Evolutionary conservation across 768 basidiomycete species (phyloP).

Genomic region (Suillus spraguei): DNA sequence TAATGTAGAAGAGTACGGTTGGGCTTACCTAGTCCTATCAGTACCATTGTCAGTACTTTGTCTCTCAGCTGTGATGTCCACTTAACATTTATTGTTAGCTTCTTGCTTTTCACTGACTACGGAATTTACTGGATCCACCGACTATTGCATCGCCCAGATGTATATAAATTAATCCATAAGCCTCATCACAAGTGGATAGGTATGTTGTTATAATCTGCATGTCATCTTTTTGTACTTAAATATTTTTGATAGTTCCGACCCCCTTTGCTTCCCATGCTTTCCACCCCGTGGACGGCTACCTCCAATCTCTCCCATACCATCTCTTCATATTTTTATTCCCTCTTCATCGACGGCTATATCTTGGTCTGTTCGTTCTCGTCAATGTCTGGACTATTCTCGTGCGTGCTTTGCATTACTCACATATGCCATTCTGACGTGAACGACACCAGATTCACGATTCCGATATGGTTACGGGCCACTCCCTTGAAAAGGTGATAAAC

Average conservation of each 20-base stretch:
- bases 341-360: constrained; percentile 80
- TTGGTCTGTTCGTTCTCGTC: constrained; percentile 86
- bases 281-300: constrained; percentile 93
- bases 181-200: constrained; percentile 99
- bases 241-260: constrained; percentile 74
- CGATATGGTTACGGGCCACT: constrained; percentile 94
- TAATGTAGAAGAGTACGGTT: constrained; percentile 77
- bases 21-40: constrained; percentile 68
- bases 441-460: constrained; percentile 88
- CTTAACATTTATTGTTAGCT: constrained; percentile 41
- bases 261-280: constrained; percentile 98
- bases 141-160: constrained; percentile 74
- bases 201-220: constrained; percentile 43
- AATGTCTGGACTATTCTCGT: constrained; percentile 95
- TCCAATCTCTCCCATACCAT: constrained; percentile 95
- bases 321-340: constrained; percentile 90
- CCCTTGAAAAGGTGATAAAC: constrained; percentile 89
- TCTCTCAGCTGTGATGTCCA: neutral
- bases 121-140: constrained; percentile 98
- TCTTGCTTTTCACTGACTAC: constrained; percentile 89
- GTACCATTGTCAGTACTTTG: constrained; percentile 58
- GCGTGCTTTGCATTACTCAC: constrained; percentile 29
- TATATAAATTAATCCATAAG: constrained; percentile 95
- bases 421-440: constrained; percentile 8
- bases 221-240: constrained; percentile 14